Evolutionary conservation across 2,329 filamentous ascomycete species (phyloP).

Genomic region (Colletotrichum sp.): DNA sequence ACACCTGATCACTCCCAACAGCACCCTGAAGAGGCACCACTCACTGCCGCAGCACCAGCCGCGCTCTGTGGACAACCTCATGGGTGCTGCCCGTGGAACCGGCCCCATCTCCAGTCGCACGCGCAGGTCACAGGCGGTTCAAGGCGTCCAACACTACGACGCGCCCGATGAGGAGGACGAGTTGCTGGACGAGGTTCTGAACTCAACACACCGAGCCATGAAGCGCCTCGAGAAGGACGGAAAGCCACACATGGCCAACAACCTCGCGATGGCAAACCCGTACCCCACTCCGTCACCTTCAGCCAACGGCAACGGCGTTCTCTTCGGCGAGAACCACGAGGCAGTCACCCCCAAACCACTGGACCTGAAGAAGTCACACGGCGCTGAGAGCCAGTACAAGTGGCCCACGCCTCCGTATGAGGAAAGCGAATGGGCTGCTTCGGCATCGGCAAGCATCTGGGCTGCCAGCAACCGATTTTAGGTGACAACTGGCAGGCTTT

Average conservation of each 20-base stretch:
- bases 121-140: conserved; percentile 75
- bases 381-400: conserved; percentile 60
- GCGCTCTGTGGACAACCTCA: conserved; percentile 68
- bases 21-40: conserved; percentile 67
- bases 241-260: conserved; percentile 66
- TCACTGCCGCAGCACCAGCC: conserved; percentile 65
- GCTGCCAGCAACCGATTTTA: conserved; percentile 71
- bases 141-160: conserved; percentile 86
- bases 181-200: conserved; percentile 86
- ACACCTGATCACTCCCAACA: conserved; percentile 55
- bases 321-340: conserved; percentile 73
- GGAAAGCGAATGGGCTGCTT: conserved; percentile 88
- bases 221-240: conserved; percentile 68
- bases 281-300: conserved; percentile 77
- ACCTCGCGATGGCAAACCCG: conserved; percentile 64
- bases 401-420: conserved; percentile 97
- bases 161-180: conserved; percentile 97
- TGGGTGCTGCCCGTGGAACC: conserved; percentile 55
- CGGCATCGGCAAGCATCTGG: conserved; percentile 82
- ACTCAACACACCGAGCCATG: conserved; percentile 77
- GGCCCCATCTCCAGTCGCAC: conserved; percentile 80
- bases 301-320: conserved; percentile 78
- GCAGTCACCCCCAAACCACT: conserved; percentile 72
- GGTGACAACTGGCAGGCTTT: conserved; percentile 9
- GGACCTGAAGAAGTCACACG: conserved; percentile 64